Conservation (phyloP, 2,329 filamentous ascomycete species). For the Aspergillus sp. region DNA sequence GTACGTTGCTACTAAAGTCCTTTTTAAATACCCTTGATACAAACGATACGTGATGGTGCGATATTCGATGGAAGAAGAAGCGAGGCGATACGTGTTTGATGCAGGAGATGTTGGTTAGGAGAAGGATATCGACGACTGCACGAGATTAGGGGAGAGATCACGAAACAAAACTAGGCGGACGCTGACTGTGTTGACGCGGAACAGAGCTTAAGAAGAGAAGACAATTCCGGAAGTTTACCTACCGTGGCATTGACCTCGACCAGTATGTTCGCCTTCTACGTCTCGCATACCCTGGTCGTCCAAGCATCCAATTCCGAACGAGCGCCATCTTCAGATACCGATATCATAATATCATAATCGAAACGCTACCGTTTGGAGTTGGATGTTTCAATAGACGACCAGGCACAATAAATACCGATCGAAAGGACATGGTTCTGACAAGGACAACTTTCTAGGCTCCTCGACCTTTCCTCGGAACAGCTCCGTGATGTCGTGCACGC, state of each 20-base stretch:
- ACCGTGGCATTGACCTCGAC: slow-evolving; percentile 98
- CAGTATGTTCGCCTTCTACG: slow-evolving; percentile 61
- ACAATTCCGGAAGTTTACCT: slow-evolving; percentile 99
- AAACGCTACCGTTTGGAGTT: slow-evolving; percentile 3
- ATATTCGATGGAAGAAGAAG: background rate
- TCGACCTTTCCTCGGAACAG: slow-evolving; percentile 96
- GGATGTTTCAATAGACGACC: slow-evolving; percentile 1
- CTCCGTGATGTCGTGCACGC: slow-evolving; percentile 99
- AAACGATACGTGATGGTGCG: slow-evolving; percentile 2
- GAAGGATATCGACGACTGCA: slow-evolving; percentile 1
- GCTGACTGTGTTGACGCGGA: slow-evolving; percentile 25
- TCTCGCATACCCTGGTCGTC: slow-evolving; percentile 6
- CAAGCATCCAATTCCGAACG: slow-evolving; percentile 9
- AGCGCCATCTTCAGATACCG: background rate
- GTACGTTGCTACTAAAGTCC: slow-evolving; percentile 40
- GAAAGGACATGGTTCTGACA: slow-evolving; percentile 18
- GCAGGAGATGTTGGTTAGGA: background rate
- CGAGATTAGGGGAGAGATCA: background rate
- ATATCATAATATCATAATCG: background rate
- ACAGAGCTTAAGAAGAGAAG: slow-evolving; percentile 98
- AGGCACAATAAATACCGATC: slow-evolving; percentile 8
- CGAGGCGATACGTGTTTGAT: no score
- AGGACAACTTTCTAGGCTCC: slow-evolving; percentile 59
- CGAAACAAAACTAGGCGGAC: slow-evolving; percentile 7
- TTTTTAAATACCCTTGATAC: slow-evolving; percentile 11